Conservation (phyloP, 805 yeast genomes). For the Lachancea meyersii region DNA sequence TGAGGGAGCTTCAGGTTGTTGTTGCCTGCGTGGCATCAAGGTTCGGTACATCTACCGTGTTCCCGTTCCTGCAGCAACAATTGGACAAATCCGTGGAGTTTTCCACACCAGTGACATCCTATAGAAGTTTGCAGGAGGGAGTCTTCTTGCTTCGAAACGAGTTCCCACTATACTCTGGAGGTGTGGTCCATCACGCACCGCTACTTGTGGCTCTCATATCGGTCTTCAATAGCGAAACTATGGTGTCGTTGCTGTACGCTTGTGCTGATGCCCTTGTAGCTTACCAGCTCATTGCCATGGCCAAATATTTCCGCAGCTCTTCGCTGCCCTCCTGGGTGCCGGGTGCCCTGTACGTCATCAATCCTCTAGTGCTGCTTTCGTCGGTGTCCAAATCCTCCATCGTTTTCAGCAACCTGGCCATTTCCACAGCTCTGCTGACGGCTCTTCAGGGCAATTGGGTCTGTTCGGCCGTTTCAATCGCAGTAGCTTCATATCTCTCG, state of each 20-base stretch:
- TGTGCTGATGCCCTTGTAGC: constrained; percentile 55
- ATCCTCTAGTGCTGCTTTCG: constrained; percentile 71
- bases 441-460: constrained; percentile 38
- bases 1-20: constrained; percentile 13
- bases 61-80: constrained; percentile 23
- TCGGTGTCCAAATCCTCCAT: constrained; percentile 64
- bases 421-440: constrained; percentile 43
- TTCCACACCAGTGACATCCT: constrained; percentile 33
- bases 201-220: constrained; percentile 44
- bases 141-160: constrained; percentile 51
- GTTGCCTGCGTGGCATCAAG: constrained; percentile 19
- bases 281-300: constrained; percentile 44
- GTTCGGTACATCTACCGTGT: constrained; percentile 16
- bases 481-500: constrained; percentile 59
- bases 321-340: constrained; percentile 37
- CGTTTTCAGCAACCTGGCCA: constrained; percentile 51
- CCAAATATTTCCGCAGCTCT: constrained; percentile 23
- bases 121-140: constrained; percentile 55
- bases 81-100: constrained; percentile 31
- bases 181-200: constrained; percentile 83
- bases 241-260: constrained; percentile 43
- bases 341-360: constrained; percentile 63
- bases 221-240: constrained; percentile 8
- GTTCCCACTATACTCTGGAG: constrained; percentile 72
- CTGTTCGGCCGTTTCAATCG: constrained; percentile 46